These are phyloP conservation scores for Bryum argenteum DNA, from an alignment of 225 moss, liverwort and hornwort species.

Conservation along the genomic window DNA sequence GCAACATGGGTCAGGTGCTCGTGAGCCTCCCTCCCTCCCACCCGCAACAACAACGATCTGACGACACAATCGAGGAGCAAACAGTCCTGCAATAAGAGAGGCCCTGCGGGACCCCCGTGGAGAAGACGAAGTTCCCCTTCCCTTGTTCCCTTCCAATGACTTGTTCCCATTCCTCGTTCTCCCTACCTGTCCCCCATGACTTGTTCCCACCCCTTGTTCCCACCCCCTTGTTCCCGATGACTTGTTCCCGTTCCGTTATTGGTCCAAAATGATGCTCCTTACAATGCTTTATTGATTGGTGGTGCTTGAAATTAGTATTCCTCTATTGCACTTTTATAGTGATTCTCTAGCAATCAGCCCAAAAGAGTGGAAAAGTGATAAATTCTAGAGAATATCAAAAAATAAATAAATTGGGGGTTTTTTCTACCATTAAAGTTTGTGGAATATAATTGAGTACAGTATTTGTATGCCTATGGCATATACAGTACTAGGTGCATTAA, in stretches of 20 bases:
- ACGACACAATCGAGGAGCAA: neutral
- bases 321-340: too few species aligned
- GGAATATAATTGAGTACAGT: neutral
- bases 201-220: neutral
- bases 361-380: too few species aligned
- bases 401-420: too few species aligned
- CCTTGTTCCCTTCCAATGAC: neutral
- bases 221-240: neutral
- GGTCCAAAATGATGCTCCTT: neutral
- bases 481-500: neutral
- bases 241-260: neutral
- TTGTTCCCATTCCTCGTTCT: neutral
- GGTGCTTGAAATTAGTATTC: too few species aligned
- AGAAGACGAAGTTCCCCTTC: slow-evolving; percentile 7
- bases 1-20: slow-evolving; percentile 29
- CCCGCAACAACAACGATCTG: neutral
- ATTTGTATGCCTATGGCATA: slow-evolving; percentile 8
- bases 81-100: slow-evolving; percentile 44
- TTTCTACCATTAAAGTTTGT: neutral
- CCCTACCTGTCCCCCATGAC: neutral
- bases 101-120: neutral
- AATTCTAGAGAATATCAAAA: too few species aligned
- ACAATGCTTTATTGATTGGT: neutral
- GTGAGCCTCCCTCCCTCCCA: neutral
- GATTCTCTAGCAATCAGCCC: too few species aligned